phyloP scores from a whole-genome alignment of 2,329 filamentous ascomycete species.

The Hypomyces rosellus region DNA sequence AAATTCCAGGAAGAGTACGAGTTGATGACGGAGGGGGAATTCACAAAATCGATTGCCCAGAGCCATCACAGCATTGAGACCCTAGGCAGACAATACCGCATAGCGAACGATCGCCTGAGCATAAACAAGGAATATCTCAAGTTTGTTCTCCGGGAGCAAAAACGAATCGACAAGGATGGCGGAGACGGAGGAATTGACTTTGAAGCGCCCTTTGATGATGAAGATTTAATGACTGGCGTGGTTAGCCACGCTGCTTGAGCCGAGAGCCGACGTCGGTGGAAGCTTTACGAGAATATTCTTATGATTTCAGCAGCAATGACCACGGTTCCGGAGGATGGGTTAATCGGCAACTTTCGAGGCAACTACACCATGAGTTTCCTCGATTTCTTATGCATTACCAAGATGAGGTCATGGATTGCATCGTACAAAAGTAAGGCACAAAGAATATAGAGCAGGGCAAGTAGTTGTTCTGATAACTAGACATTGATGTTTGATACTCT shows the following conservation, averaged over 20 bases:
- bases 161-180: constrained; percentile 38
- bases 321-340: background rate
- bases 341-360: background rate
- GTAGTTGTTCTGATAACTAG: background rate
- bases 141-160: constrained; percentile 39
- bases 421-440: background rate
- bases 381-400: background rate
- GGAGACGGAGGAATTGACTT: constrained; percentile 33
- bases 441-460: background rate
- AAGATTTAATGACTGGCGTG: constrained; percentile 52
- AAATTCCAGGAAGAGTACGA: constrained; percentile 41
- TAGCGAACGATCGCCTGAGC: constrained; percentile 48
- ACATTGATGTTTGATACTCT: too few species aligned
- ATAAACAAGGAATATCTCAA: constrained; percentile 52
- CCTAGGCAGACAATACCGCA: constrained; percentile 42
- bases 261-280: background rate
- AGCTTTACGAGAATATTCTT: too few species aligned
- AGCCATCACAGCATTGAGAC: constrained; percentile 37
- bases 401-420: background rate
- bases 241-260: constrained; percentile 14
- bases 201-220: constrained; percentile 48
- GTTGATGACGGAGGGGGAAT: constrained; percentile 43
- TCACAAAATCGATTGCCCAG: constrained; percentile 40
- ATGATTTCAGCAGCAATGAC: too few species aligned
- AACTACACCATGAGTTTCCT: background rate